phyloP scores from a whole-genome alignment of 2,329 filamentous ascomycete genomes.

The Juglanconis oblonga region DNA sequence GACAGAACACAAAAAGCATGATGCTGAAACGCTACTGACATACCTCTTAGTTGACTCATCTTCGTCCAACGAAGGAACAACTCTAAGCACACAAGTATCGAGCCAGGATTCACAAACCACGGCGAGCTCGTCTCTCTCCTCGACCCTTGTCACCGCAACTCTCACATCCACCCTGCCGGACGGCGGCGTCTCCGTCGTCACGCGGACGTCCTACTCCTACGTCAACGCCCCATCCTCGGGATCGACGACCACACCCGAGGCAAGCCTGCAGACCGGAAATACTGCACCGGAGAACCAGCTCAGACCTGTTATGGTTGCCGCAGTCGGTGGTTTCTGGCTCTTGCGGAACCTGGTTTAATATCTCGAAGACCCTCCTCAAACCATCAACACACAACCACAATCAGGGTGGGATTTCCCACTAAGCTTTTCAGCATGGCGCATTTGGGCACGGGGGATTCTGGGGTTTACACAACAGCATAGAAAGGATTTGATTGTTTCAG shows the following conservation, averaged over 20 bases:
- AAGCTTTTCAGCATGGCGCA: neutral
- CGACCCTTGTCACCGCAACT: conserved; percentile 30
- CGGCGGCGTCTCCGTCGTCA: conserved; percentile 44
- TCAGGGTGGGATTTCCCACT: neutral
- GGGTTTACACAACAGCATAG: neutral
- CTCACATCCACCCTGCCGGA: conserved; percentile 44
- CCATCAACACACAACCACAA: neutral
- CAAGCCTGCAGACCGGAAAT: conserved; percentile 30
- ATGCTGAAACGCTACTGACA: neutral
- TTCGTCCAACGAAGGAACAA: conserved; percentile 3
- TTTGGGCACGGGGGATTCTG: neutral
- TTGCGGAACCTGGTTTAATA: conserved; percentile 10
- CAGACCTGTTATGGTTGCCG: neutral
- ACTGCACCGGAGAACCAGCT: conserved; percentile 15
- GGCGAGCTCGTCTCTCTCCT: conserved; percentile 31
- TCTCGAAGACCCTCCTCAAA: neutral
- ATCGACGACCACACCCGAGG: conserved; percentile 31
- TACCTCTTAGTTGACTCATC: neutral
- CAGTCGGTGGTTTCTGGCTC: conserved; percentile 12
- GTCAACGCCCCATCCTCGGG: conserved; percentile 33
- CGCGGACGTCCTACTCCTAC: conserved; percentile 48
- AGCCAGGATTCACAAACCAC: conserved; percentile 3
- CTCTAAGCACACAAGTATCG: conserved; percentile 8
- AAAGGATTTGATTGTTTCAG: neutral
- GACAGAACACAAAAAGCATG: neutral